Evolutionary conservation across 2,329 filamentous ascomycete species (phyloP), one percentile per base, ranked within the genome.

Genomic region (Arthrinium puccinioides): DNA sequence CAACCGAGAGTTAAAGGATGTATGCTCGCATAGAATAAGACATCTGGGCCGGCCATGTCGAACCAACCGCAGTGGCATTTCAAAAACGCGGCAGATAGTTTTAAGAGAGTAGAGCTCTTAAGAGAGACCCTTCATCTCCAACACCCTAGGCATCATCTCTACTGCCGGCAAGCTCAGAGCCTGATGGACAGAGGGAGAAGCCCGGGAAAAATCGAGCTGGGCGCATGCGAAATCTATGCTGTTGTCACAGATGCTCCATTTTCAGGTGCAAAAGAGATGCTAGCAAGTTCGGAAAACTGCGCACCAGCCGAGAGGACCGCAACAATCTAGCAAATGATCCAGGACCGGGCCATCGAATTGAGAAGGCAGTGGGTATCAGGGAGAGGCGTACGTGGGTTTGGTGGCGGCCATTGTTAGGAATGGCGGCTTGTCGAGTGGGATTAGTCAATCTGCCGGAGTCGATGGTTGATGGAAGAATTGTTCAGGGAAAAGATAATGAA

Each of bases 301-400:
- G 50, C 62, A 74, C 81, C 80, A 87, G 84, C 51, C 80, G 78
- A 87, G 79, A 84, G 80, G 80, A 87, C 84, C 74, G 77, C 78
- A 76, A 85, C 82, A 86, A 87, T 84, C 80, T 39, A 78, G 67
- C 70, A 66, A 69, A 59, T 34, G 53, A 60, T 68, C 66, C 71
- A 67, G 67, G 61, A 70, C 70, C 69, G 66, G 70, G 65, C 59
- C 52, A 50, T 57, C 44, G 45, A 54, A 48, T 51, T 49, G 47
- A 42, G 46, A 51, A 59, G 55, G 62, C 52, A 53, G 59, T 61
- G 67, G 64, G 35, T 23, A 33, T 27, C 41, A 42, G 80, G 73
- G 76, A 74, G 72, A 42, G 50, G 45, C 54, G 51, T 56, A 57
- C 54, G 54, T 53, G 23, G 52, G 42, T 53, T 53, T 54, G 26